Percentiles rank a stretch among this genome's conserved stretches.
Conservation (phyloP, 306 rosid species). For the Acacia acuminata region DNA sequence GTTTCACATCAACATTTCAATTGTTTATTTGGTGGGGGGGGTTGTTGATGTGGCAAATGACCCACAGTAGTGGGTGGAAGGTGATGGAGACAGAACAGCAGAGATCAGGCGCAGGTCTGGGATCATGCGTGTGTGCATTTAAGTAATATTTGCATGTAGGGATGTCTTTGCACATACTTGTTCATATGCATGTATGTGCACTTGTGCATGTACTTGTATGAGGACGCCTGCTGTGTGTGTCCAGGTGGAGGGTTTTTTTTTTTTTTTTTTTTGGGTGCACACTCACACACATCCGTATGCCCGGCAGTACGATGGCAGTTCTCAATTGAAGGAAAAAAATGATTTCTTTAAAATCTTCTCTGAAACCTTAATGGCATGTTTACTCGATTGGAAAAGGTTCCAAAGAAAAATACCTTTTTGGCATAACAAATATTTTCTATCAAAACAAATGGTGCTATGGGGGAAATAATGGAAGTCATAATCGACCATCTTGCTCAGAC, state of each 20-base stretch:
- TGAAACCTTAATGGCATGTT: background rate
- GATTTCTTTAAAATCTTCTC: background rate
- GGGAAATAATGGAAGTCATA: background rate
- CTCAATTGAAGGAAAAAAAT: background rate
- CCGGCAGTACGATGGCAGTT: background rate
- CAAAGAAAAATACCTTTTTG: background rate
- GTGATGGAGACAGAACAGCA: background rate
- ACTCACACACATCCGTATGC: background rate
- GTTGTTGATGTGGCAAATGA: background rate
- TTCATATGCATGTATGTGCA: background rate
- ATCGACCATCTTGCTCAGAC: constrained; percentile 8
- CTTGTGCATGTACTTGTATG: background rate
- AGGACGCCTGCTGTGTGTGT: background rate
- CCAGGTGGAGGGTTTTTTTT: too few relatives aligned
- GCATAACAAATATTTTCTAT: background rate
- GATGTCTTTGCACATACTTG: too few relatives aligned
- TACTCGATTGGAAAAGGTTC: background rate
- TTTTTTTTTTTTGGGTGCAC: too few relatives aligned
- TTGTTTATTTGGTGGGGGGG: background rate
- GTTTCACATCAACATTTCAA: background rate
- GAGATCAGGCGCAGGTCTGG: background rate
- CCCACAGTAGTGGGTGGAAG: background rate
- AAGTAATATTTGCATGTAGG: too few relatives aligned
- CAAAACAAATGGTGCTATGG: background rate
- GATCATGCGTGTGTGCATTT: background rate